Evolutionary conservation across 78 protist species (phyloP), one percentile per base, ranked within the genome.

Genomic region (Tieghemostelium lacteum): DNA sequence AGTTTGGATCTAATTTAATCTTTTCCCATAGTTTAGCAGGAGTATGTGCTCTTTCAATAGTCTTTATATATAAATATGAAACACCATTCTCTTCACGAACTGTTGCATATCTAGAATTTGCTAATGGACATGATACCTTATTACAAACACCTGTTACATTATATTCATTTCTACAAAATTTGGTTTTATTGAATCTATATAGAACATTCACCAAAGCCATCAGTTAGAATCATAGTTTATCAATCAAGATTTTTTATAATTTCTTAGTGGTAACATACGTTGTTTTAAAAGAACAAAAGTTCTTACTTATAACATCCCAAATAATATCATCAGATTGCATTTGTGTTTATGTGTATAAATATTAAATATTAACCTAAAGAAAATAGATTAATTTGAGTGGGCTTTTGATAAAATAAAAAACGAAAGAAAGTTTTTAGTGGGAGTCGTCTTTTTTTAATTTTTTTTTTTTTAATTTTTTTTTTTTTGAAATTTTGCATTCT

Each of bases 31-130:
- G 36, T 26, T 95, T 80, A 5, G 75, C 70, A 1, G 99, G 99
- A n/a, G 78, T 64, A 75, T 98, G 99, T 0, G 99, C 98, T 26
- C 99, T 92, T 89, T 98, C 99, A 19, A 97, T 93, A 2, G 99
- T 98, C 76, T 98, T 98, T 71, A 98, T 97, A 96, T 89, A 95
- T 49, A 98, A 76, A 76, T 95, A 98, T 29, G 70, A 63, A n/a
- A 75, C 61, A 88, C 98, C 94, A n/a, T 93, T 78, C 20, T 92
- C 57, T 85, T 97, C 99, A 40, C 78, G 49, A 17, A 97, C 87
- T 12, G 99, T 97, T 16, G 98, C 98, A 86, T 97, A 97, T 40
- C 94, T 95, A 17, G 92, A 63, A 94, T 98, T 97, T 54, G 99
- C 99, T 29, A 98, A 96, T 24, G 99, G 99, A 86, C 99, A 98